Evolutionary conservation across 2,329 filamentous ascomycete species (phyloP), one percentile per base, ranked within the genome.

Genomic region (Fusarium foetens): DNA sequence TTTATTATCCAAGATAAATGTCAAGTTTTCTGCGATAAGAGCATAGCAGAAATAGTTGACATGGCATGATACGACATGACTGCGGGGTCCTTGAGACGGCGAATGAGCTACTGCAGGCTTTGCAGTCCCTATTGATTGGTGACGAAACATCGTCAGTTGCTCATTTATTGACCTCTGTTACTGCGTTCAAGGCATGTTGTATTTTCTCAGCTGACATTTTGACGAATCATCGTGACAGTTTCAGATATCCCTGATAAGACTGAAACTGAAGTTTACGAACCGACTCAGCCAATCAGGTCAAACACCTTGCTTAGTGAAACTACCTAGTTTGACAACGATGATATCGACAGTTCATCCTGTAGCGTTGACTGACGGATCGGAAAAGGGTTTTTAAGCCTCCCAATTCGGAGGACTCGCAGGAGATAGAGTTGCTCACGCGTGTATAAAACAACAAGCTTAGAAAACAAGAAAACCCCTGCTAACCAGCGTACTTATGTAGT

Each of bases 21-120:
- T 19, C 46, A 33, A 51, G n/a, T 33, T 12, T 51, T 51, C 16
- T 33, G 46, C n/a, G 16, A 51, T 35, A 9, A 27, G 42, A 27
- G 42, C 17, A n/a, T 14, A 23, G 29, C 29, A 23, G n/a, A 33
- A 23, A 35, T 51, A 19, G n/a, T 35, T 51, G 58, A 57, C 52
- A 70, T 36, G 58, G 29, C 36, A 57, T 45, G 63, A 62, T 58
- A 61, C 35, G 23, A 62, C 63, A 58, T 67, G 68, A 71, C 57
- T 68, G 67, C 66, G 68, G 68, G 66, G 68, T 63, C 52, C 35
- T 59, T 21, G 29, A 27, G 27, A 52, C 51, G 42, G 43, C 68
- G 68, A 71, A 71, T 71, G 45, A 49, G 53, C 51, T 16, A 29
- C 31, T 31, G 4, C 16, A 55, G 45, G 48, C 14, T 25, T 25